These are phyloP conservation scores for Cyclotella atomus DNA, from an alignment of 108 stramenopile species.

Conservation along the genomic window DNA sequence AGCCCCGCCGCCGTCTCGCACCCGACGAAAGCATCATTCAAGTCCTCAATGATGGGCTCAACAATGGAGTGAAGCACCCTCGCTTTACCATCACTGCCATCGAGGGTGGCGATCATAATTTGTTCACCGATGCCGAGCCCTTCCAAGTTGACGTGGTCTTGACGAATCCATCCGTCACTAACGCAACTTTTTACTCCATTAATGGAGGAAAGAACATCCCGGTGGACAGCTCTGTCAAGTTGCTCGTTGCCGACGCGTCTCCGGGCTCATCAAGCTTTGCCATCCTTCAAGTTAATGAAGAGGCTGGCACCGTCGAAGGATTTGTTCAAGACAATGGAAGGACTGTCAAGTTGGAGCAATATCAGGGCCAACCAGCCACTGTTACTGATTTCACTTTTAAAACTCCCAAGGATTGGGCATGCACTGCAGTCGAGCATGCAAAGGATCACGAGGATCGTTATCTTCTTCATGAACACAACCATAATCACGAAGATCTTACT, in stretches of 20 bases:
- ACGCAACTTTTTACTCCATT: background rate
- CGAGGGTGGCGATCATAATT: background rate
- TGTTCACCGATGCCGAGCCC: background rate
- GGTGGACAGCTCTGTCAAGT: background rate
- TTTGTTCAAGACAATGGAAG: background rate
- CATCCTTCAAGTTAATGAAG: conserved; percentile 6
- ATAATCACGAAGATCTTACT: background rate
- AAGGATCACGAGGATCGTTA: background rate
- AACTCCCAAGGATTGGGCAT: conserved; percentile 12
- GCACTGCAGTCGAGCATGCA: background rate
- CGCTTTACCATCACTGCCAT: background rate
- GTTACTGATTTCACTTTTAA: background rate
- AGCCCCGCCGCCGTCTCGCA: background rate
- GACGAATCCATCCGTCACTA: background rate
- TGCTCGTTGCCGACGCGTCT: background rate
- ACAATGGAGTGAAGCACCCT: background rate
- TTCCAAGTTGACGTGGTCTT: background rate
- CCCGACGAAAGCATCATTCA: background rate
- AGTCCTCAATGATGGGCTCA: background rate
- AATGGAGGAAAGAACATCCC: background rate
- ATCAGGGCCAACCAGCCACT: background rate
- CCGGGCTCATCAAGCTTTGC: background rate
- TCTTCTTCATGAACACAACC: background rate
- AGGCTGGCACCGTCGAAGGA: background rate
- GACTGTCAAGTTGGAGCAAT: background rate